Evolutionary conservation across 2,329 filamentous ascomycete species (phyloP).

Genomic region (Xylariaceae sp.): DNA sequence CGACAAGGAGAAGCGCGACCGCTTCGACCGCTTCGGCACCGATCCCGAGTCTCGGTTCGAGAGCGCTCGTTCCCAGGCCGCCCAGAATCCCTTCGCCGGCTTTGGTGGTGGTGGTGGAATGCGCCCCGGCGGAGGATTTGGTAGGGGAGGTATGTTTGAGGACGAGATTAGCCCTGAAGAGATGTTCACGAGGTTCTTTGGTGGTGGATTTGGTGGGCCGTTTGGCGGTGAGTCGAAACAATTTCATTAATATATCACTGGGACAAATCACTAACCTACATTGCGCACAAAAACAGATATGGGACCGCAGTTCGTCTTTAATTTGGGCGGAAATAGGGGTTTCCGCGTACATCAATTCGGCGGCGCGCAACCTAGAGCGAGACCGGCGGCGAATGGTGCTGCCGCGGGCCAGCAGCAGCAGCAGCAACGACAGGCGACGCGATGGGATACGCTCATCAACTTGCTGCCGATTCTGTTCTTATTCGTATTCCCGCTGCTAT

Average conservation of each 20-base stretch:
- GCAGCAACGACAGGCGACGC: slow-evolving; percentile 44
- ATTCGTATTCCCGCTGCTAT: slow-evolving; percentile 78
- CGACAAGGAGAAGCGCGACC: slow-evolving; percentile 86
- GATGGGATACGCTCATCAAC: slow-evolving; percentile 60
- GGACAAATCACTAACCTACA: slow-evolving; percentile 1
- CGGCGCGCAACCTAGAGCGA: slow-evolving; percentile 66
- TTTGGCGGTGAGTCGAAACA: slow-evolving; percentile 53
- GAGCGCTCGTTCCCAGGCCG: slow-evolving; percentile 47
- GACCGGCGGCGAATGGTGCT: slow-evolving; percentile 60
- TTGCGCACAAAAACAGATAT: slow-evolving; percentile 37
- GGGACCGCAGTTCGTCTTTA: slow-evolving; percentile 89
- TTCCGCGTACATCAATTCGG: slow-evolving; percentile 95
- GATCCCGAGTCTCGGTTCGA: slow-evolving; percentile 88
- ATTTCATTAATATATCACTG: background rate
- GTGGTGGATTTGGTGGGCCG: slow-evolving; percentile 61
- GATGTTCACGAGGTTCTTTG: slow-evolving; percentile 95
- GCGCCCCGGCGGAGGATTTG: slow-evolving; percentile 41
- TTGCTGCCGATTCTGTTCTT: slow-evolving; percentile 84
- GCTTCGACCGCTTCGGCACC: slow-evolving; percentile 82
- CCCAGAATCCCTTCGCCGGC: slow-evolving; percentile 38
- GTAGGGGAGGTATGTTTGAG: slow-evolving; percentile 64
- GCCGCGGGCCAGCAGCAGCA: slow-evolving; percentile 33
- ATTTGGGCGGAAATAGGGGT: slow-evolving; percentile 84
- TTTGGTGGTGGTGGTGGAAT: slow-evolving; percentile 35
- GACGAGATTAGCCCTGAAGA: slow-evolving; percentile 95